Evolutionary conservation across 139 green algal genomes (phyloP), one percentile per base, ranked within the genome.

Genomic region (Chlamydomonas asymmetrica): DNA sequence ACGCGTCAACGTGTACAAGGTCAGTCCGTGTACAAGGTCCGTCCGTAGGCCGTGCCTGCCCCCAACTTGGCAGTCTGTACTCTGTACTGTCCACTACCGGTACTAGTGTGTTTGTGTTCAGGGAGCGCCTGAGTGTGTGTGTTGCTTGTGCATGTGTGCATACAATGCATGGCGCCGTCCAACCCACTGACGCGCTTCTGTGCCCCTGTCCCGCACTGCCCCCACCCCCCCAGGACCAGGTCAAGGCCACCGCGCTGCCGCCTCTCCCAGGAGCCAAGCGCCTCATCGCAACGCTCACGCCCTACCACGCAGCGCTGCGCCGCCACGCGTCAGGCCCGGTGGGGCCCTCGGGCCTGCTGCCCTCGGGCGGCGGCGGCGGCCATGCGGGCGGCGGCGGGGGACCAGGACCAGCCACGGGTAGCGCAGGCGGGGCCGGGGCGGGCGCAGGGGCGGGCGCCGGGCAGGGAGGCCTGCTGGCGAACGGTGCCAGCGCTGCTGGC

Each of bases 1-100:
- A 31, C 85, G 91, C 2, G 88, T 98, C 43, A 98, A 97, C 76
- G 78, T 96, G 34, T 97, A 97, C 85, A 98, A 97, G 75, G 80
- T 93, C n/a, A n/a, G n/a, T n/a, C n/a, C n/a, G 70, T 73, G 66
- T 20, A 71, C 86, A 41, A 86, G 84, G 38, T 48, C 74, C 25
- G 64, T 43, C 35, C 64, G 41, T 62, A 22, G 37, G 10, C 16
- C 64, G 27, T 63, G 18, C 35, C 27, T 66, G 13, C 29, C 59
- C 29, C 64, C 72, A 66, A 73, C n/a, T 49, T 37, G n/a, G 27
- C 63, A 29, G 38, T 79, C 37, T n/a, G n/a, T n/a, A n/a, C n/a
- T n/a, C n/a, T n/a, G n/a, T n/a, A n/a, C n/a, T n/a, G n/a, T n/a
- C n/a, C n/a, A n/a, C n/a, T n/a, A n/a, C n/a, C n/a, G n/a, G n/a